These are phyloP conservation scores for Euphorbia pulcherrima DNA, from an alignment of 345 rosid genomes.

Conservation along the genomic window DNA sequence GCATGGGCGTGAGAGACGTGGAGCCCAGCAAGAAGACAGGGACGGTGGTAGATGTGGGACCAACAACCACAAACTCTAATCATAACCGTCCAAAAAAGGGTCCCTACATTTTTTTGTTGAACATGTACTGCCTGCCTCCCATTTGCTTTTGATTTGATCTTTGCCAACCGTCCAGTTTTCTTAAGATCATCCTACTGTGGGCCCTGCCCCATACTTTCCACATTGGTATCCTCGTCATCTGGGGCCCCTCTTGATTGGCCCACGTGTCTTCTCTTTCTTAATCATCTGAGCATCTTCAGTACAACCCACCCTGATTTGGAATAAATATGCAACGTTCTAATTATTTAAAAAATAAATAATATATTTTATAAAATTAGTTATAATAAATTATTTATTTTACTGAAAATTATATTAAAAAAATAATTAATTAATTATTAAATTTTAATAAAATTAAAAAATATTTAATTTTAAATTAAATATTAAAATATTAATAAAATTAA, in stretches of 20 bases:
- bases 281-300: too few species aligned
- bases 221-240: not conserved
- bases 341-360: too few species aligned
- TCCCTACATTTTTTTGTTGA: not conserved
- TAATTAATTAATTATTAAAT: too few species aligned
- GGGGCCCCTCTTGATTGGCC: not conserved
- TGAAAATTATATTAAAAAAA: too few species aligned
- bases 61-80: not conserved
- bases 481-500: too few species aligned
- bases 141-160: not conserved
- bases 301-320: too few species aligned
- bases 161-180: not conserved
- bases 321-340: too few species aligned
- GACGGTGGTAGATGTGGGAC: not conserved
- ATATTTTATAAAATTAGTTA: too few species aligned
- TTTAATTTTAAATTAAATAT: too few species aligned
- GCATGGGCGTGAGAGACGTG: not conserved
- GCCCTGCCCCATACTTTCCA: not conserved
- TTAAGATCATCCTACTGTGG: not conserved
- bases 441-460: too few species aligned
- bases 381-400: too few species aligned
- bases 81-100: not conserved
- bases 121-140: not conserved
- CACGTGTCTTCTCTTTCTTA: too few species aligned
- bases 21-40: not conserved